phyloP scores from a whole-genome alignment of 139 green algal genomes.

The Chlamydomonas schloesseri region DNA sequence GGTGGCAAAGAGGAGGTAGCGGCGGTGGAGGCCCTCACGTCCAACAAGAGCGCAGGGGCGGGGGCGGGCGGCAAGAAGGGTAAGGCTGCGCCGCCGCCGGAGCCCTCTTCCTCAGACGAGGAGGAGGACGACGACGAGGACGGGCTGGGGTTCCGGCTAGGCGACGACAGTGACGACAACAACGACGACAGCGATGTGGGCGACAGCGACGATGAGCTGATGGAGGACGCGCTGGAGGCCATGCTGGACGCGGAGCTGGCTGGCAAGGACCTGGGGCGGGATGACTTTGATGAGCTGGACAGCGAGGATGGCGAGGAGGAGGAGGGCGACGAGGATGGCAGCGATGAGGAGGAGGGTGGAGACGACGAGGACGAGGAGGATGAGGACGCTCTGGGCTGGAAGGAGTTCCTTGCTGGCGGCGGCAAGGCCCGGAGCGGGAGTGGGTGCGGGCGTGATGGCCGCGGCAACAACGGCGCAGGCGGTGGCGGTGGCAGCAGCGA shows the following conservation, averaged over 20 bases:
- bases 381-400: background rate
- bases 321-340: background rate
- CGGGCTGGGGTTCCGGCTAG: no score
- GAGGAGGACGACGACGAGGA: background rate
- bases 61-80: background rate
- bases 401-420: background rate
- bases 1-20: background rate
- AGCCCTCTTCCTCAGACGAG: background rate
- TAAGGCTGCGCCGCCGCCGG: background rate
- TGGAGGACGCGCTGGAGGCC: slow-evolving; percentile 34
- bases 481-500: no score
- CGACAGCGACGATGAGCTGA: slow-evolving; percentile 17
- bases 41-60: background rate
- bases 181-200: no score
- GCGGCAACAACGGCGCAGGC: no score
- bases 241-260: slow-evolving; percentile 29
- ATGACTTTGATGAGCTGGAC: slow-evolving; percentile 17
- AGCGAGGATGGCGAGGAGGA: no score
- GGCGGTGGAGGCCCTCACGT: background rate
- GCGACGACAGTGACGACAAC: no score
- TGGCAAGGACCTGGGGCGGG: background rate
- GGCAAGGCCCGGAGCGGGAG: background rate
- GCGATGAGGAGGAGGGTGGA: slow-evolving; percentile 35
- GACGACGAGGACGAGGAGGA: background rate
- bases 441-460: no score